Conservation (phyloP, 2,329 filamentous ascomycete species). For the Sporothrix dimorphospora region DNA sequence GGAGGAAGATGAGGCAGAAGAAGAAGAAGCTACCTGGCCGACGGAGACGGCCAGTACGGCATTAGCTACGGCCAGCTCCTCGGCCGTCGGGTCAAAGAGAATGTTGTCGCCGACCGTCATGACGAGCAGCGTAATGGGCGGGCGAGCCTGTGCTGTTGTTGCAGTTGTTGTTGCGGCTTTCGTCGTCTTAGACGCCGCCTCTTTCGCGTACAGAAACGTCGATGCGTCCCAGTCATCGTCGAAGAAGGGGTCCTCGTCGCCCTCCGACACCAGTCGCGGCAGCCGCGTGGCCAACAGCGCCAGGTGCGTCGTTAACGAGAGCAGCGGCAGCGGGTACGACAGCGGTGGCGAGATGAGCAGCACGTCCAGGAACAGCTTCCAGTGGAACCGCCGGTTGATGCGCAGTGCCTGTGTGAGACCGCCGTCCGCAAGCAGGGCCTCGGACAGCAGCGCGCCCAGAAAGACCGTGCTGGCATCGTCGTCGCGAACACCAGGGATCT, state of each 20-base stretch:
- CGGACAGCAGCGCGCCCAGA: slow-evolving; percentile 82
- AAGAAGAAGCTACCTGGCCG: slow-evolving; percentile 48
- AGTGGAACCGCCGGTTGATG: slow-evolving; percentile 93
- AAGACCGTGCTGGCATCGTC: slow-evolving; percentile 91
- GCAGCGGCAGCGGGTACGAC: slow-evolving; percentile 88
- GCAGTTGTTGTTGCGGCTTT: background rate
- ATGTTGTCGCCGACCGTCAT: slow-evolving; percentile 84
- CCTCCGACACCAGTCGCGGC: slow-evolving; percentile 82
- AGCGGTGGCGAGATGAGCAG: slow-evolving; percentile 90
- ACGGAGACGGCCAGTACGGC: slow-evolving; percentile 84
- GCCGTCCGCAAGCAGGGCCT: slow-evolving; percentile 78
- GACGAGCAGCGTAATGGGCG: slow-evolving; percentile 88
- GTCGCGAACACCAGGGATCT: slow-evolving; percentile 87
- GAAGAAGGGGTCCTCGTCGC: slow-evolving; percentile 95
- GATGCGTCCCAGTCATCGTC: slow-evolving; percentile 96
- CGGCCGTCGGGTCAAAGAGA: slow-evolving; percentile 88
- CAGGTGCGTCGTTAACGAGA: slow-evolving; percentile 91
- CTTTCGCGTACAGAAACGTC: slow-evolving; percentile 71
- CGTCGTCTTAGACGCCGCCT: background rate
- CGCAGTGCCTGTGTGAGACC: slow-evolving; percentile 71
- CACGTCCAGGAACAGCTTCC: slow-evolving; percentile 94
- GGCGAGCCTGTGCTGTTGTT: slow-evolving; percentile 51
- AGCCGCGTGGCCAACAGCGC: slow-evolving; percentile 86
- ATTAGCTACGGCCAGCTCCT: slow-evolving; percentile 93
- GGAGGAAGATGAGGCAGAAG: slow-evolving; percentile 39